Conservation (phyloP, 371 early-diverging fungal species). For the Apophysomyces trapeziformis region DNA sequence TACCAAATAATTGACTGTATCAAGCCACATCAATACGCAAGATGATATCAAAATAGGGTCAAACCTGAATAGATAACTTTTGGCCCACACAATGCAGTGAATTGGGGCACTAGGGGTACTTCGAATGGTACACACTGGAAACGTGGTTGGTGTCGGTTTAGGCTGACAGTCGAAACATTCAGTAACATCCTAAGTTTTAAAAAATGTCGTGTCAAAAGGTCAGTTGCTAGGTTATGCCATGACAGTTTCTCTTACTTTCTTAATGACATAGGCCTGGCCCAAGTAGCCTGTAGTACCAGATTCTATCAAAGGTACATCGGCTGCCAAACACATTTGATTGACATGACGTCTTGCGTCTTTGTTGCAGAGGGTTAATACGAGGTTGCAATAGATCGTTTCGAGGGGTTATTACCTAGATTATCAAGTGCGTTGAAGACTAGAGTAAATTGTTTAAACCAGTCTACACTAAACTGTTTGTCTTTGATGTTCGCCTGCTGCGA, state of each 20-base stretch:
- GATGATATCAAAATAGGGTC: neutral
- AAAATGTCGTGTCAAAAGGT: neutral
- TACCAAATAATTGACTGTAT: slow-evolving; percentile 83
- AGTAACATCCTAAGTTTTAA: slow-evolving; percentile 45
- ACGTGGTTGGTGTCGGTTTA: slow-evolving; percentile 86
- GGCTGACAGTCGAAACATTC: slow-evolving; percentile 99
- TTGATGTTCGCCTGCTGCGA: slow-evolving; percentile 88
- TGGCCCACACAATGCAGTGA: slow-evolving; percentile 99
- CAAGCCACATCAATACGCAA: neutral
- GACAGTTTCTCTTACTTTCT: slow-evolving; percentile 46
- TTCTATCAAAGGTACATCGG: slow-evolving; percentile 92
- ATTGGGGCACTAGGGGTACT: slow-evolving; percentile 95
- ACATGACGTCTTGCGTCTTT: slow-evolving; percentile 94
- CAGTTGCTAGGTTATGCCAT: neutral
- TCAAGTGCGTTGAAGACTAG: slow-evolving; percentile 99
- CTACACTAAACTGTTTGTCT: slow-evolving; percentile 78
- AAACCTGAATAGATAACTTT: slow-evolving; percentile 85
- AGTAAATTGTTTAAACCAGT: slow-evolving; percentile 92
- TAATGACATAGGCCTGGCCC: slow-evolving; percentile 95
- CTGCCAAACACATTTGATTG: slow-evolving; percentile 94
- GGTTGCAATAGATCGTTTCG: neutral
- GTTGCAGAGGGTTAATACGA: slow-evolving; percentile 1
- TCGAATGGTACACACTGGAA: slow-evolving; percentile 98
- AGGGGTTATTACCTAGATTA: slow-evolving; percentile 78
- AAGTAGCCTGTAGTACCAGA: slow-evolving; percentile 97